These are phyloP conservation scores for Tuber umbilicatum DNA, from an alignment of 495 filamentous ascomycete species.

Conservation along the genomic window DNA sequence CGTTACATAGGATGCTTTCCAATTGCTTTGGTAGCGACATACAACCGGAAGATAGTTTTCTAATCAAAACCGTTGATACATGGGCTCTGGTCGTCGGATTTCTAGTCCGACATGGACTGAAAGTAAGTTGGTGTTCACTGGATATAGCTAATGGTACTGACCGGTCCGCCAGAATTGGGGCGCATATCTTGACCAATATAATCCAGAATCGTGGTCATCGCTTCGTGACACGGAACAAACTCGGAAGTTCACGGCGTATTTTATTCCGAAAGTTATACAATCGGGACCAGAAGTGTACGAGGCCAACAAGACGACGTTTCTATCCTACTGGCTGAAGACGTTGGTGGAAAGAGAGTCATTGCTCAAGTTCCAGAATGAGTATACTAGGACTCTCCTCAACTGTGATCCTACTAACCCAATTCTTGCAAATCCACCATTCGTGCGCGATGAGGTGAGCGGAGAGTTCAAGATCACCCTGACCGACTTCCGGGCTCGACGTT, in stretches of 20 bases:
- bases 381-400: slow-evolving; percentile 55
- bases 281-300: slow-evolving; percentile 45
- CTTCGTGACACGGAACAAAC: slow-evolving; percentile 60
- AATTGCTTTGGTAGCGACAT: slow-evolving; percentile 63
- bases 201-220: slow-evolving; percentile 55
- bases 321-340: slow-evolving; percentile 56
- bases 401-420: slow-evolving; percentile 47
- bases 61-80: slow-evolving; percentile 45
- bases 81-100: slow-evolving; percentile 38
- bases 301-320: slow-evolving; percentile 49
- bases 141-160: not conserved
- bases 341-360: slow-evolving; percentile 60
- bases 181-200: slow-evolving; percentile 54
- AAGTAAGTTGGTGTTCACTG: slow-evolving; percentile 18
- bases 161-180: slow-evolving; percentile 47
- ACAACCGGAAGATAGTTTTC: slow-evolving; percentile 53
- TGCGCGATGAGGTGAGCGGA: slow-evolving; percentile 43
- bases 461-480: slow-evolving; percentile 49
- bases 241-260: slow-evolving; percentile 57
- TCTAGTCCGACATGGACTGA: slow-evolving; percentile 41
- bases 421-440: slow-evolving; percentile 59
- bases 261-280: slow-evolving; percentile 54
- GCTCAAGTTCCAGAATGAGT: slow-evolving; percentile 61
- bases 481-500: slow-evolving; percentile 54
- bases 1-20: slow-evolving; percentile 55